Evolutionary conservation across 2,329 filamentous ascomycete species (phyloP).

Genomic region (Allantophomopsis cytisporea): DNA sequence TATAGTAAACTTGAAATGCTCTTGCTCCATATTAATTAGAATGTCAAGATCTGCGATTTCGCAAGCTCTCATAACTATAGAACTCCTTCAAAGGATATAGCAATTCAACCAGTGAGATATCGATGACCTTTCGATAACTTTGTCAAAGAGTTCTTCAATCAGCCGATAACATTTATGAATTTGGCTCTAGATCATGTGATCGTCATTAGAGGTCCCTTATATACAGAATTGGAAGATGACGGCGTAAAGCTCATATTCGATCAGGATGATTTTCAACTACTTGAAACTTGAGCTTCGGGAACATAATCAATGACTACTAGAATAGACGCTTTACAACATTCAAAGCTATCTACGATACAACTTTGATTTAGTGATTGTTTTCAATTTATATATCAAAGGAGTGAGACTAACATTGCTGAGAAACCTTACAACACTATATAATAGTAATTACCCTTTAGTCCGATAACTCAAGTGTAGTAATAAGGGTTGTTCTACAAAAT

Average conservation of each 20-base stretch:
- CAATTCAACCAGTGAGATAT: slow-evolving; percentile 1
- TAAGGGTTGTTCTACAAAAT: background rate
- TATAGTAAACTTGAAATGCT: background rate
- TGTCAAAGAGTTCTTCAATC: background rate
- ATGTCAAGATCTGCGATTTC: background rate
- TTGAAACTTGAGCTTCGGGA: background rate
- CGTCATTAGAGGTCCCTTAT: background rate
- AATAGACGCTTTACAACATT: background rate
- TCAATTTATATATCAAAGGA: no score
- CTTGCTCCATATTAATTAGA: background rate
- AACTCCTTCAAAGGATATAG: slow-evolving; percentile 1
- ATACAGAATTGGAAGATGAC: slow-evolving; percentile 1
- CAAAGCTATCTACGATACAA: background rate
- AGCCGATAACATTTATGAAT: background rate
- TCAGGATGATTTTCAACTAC: background rate
- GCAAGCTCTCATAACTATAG: slow-evolving; percentile 1
- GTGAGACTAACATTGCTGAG: no score
- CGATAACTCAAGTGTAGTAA: background rate
- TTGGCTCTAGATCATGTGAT: slow-evolving; percentile 1
- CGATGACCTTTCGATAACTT: slow-evolving; percentile 1
- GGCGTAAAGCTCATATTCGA: background rate
- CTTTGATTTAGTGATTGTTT: background rate
- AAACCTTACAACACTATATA: no score
- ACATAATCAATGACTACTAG: background rate
- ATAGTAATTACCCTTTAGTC: no score